Base-by-base conservation (phyloP, 768 basidiomycete species). In the Panellus pusillus region DNA sequence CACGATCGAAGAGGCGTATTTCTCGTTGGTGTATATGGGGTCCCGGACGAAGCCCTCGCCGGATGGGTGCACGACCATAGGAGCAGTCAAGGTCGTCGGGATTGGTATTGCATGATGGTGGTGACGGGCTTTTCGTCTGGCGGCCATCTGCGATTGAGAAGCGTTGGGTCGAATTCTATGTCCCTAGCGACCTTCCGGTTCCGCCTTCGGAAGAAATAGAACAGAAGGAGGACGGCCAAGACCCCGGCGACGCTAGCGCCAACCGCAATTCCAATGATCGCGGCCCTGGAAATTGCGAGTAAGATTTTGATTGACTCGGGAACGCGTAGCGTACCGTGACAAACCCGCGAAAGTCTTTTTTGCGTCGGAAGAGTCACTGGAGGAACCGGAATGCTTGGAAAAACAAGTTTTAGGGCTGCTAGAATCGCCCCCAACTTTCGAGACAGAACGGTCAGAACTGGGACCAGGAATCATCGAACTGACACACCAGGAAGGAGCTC, bases 181-280 rank as follows among this genome's bases (percentile, higher is more conserved):
- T 37, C 28, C 43, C 53, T 58, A 40, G 32, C 62, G 44, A 19
- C 14, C 32, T 35, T 31, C 19, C 66, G 67, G 41, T 61, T 64
- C 54, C 70, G 66, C 42, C 73, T 69, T 39, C 77, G 71, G 47
- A 76, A 38, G 48, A 78, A 56, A 61, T 77, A 82, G 24, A 77
- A 45, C 13, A 70, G 59, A 71, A 82, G 74, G 17, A 69, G 65
- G n/a, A 79, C 37, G 11, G 67, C 68, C 17, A 80, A 62, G 5
- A 77, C 35, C n/a, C 70, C 63, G 11, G 80, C 63, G 8, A 73
- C 64, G 28, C 65, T 69, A n/a, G 73, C 73, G 31, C 72, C 78
- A 32, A 74, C 65, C 35, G 74, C 69, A 32, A 76, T 66, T 6
- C 78, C 79, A 44, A 83, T 77, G 47, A 80, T 69, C 9, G 76